phyloP scores from a whole-genome alignment of 352 stramenopile species.

The Phytophthora brassicae region DNA sequence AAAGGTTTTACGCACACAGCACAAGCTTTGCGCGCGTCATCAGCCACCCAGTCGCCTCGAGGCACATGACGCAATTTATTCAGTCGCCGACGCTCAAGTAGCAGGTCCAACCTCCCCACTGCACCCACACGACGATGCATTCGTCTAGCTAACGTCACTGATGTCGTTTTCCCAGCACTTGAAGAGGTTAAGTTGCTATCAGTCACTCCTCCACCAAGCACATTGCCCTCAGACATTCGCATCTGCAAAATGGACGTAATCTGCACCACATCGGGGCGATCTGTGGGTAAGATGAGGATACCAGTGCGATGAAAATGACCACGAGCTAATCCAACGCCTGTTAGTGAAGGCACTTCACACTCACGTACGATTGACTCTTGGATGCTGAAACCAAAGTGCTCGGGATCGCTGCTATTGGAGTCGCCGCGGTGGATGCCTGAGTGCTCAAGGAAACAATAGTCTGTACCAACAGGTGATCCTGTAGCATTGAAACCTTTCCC shows the following conservation, averaged over 20 bases:
- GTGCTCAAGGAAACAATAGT: slow-evolving; percentile 85
- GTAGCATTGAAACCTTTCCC: slow-evolving; percentile 33
- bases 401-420: slow-evolving; percentile 11
- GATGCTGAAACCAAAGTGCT: slow-evolving; percentile 62
- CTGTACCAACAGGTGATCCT: slow-evolving; percentile 39
- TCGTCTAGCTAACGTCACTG: slow-evolving; percentile 29
- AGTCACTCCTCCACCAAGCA: slow-evolving; percentile 12
- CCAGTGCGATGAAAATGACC: slow-evolving; percentile 64
- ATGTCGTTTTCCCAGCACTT: slow-evolving; percentile 10
- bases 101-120: slow-evolving; percentile 46
- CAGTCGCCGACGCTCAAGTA: slow-evolving; percentile 62
- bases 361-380: slow-evolving; percentile 69
- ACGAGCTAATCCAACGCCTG: slow-evolving; percentile 53
- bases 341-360: slow-evolving; percentile 56
- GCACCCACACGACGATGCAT: slow-evolving; percentile 52
- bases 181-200: slow-evolving; percentile 24
- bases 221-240: slow-evolving; percentile 29
- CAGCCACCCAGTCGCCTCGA: slow-evolving; percentile 55
- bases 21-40: slow-evolving; percentile 58
- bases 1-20: slow-evolving; percentile 72
- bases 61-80: slow-evolving; percentile 56
- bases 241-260: slow-evolving; percentile 70
- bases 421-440: slow-evolving; percentile 42
- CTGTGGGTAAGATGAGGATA: slow-evolving; percentile 61
- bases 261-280: slow-evolving; percentile 61